Evolutionary conservation across 371 early-diverging fungal species (phyloP), one percentile per base, ranked within the genome.

Genomic region (Racocetra persica): DNA sequence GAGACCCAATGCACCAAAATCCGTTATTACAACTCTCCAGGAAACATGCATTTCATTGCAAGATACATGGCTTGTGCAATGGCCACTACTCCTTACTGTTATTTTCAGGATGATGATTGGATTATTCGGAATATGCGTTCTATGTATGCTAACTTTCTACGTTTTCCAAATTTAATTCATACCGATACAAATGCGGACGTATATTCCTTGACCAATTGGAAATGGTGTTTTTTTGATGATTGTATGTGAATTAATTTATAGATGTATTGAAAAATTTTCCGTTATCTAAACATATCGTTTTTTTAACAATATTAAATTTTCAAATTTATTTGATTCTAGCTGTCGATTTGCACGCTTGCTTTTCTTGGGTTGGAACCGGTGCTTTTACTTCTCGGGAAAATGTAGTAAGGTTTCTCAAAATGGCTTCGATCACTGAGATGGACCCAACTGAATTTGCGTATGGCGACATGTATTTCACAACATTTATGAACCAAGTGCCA

Each of bases 171-270:
- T 78, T 77, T 91, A 55, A 82, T 92, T 22, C 92, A 92, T 70
- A 87, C 88, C 5, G 87, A 90, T 65, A 87, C 91, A 26, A 85
- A 86, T 80, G 82, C 88, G n/a, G 83, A 83, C 36, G 86, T 89
- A 2, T 89, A 88, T 83, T 75, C 87, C 24, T 82, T 89, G 55
- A 87, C 90, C 8, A 91, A 89, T 55, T 92, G 91, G 91, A 85
- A 88, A n/a, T 89, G 91, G 86, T 92, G 92, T 75, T 91, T 91
- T 82, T 90, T 86, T 45, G 87, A 92, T 70, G 87, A 87, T 82
- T 86, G 92, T 90, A 89, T 83, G 74, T 36, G 38, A 45, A 45
- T 69, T n/a, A n/a, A 5, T n/a, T 67, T 45, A 57, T 57, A 20
- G 1, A 55, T 55, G 18, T 10, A 45, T 45, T 45, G 45, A 45